These are phyloP conservation scores for Eucalyptus grandis DNA, from an alignment of 345 rosid genomes.

Conservation along the genomic window DNA sequence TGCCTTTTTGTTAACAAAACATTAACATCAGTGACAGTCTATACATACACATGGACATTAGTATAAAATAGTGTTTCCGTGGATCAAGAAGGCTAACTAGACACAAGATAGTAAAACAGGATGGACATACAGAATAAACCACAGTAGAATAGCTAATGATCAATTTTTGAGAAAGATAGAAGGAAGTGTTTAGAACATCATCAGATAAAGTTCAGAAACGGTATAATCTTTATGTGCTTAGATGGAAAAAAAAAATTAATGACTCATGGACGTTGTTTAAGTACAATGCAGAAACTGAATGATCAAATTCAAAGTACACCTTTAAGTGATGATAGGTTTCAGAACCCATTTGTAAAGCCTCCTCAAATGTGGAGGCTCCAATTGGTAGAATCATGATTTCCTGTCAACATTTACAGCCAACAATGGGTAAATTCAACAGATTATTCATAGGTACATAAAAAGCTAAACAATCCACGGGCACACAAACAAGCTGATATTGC, in stretches of 20 bases:
- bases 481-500: not conserved
- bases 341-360: slow-evolving; percentile 94
- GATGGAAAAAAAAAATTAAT: not conserved
- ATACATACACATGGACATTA: not conserved
- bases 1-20: slow-evolving; percentile 18
- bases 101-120: not conserved
- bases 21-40: not conserved
- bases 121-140: not conserved
- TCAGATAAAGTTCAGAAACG: not conserved
- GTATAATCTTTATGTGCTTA: not conserved
- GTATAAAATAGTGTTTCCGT: not conserved
- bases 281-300: not conserved
- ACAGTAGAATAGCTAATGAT: not conserved
- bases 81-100: not conserved
- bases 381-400: slow-evolving; percentile 86
- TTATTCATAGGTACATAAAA: not conserved
- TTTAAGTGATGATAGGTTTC: slow-evolving; percentile 95
- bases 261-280: not conserved
- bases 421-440: not conserved
- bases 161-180: not conserved
- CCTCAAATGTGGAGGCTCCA: slow-evolving; percentile 89
- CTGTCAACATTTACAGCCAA: slow-evolving; percentile 23
- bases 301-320: slow-evolving; percentile 29
- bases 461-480: not conserved
- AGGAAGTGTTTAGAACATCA: not conserved